Evolutionary conservation across 768 basidiomycete species (phyloP), one percentile per base, ranked within the genome.

Genomic region (Bullera alba): DNA sequence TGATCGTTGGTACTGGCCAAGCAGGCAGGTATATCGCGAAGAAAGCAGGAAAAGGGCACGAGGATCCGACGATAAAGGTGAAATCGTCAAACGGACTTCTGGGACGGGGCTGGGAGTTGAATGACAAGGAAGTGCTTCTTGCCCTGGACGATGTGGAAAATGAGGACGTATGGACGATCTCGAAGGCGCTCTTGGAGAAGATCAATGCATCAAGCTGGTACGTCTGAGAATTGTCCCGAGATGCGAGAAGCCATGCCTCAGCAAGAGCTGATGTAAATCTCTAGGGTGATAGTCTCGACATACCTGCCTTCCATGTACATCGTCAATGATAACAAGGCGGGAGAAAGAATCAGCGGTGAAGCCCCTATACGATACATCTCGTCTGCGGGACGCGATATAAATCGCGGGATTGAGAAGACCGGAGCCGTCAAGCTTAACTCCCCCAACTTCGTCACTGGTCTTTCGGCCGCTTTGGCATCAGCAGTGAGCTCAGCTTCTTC

Each of bases 1-100:
- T 54, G 4, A 28, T 64, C 1, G 4, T 61, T 5, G 61, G 53
- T 19, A 19, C 58, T 14, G 58, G 57, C 10, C 65, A 67, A 37
- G 57, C 57, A 7, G 62, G 62, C 10, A 42, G 48, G 44, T 67
- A 61, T 42, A 21, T 63, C n/a, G 15, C 19, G 4, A 35, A 44
- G 38, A 48, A 45, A 36, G 27, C 44, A 14, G 43, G 39, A 34
- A n/a, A 10, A 8, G n/a, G 32, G 10, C n/a, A 8, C 32, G 8
- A 8, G 32, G 8, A 8, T 8, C n/a, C 32, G 32, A n/a, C 32
- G 32, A n/a, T 34, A 10, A n/a, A 34, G 32, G n/a, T 34, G 10
- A 10, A 8, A 34, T 10, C 10, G 32, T 8, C 10, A 8, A n/a
- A 34, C n/a, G 32, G n/a, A n/a, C 10, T n/a, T n/a, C 8, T 34